Conservation (phyloP, 2,329 filamentous ascomycete species). For the Cercospora zeina region DNA sequence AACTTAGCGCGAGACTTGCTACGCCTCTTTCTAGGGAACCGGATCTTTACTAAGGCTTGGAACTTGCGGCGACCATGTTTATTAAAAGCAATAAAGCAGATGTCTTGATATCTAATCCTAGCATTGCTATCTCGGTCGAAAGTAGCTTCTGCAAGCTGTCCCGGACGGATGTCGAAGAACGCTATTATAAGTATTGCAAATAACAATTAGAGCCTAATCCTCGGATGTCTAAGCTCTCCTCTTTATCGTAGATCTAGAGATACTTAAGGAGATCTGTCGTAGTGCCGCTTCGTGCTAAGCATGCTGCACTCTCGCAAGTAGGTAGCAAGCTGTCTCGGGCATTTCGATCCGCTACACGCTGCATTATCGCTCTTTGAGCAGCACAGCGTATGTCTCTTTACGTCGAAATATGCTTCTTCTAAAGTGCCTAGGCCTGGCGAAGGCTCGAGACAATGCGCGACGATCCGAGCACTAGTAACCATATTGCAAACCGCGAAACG, state of each 20-base stretch:
- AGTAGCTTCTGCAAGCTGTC: neutral
- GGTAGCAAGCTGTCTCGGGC: neutral
- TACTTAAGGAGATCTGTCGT: neutral
- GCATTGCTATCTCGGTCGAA: neutral
- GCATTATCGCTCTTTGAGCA: neutral
- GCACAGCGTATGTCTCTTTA: neutral
- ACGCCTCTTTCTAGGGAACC: neutral
- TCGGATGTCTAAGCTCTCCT: neutral
- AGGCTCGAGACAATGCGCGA: neutral
- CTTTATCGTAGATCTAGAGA: neutral
- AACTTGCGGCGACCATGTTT: neutral
- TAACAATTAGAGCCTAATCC: neutral
- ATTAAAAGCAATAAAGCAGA: neutral
- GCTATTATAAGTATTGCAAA: neutral
- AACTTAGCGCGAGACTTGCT: neutral
- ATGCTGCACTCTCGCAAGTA: neutral
- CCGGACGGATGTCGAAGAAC: constrained; percentile 1
- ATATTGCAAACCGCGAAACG: neutral
- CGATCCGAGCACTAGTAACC: neutral
- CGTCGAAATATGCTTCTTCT: neutral
- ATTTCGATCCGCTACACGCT: neutral
- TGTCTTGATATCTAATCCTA: neutral
- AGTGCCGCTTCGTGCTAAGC: neutral
- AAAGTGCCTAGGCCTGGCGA: neutral
- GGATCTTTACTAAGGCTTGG: neutral